A percentile compares a stretch with the other conserved stretches of the same genome.
Conservation (phyloP, 768 basidiomycete genomes). For the Rhizopogon sp. region DNA sequence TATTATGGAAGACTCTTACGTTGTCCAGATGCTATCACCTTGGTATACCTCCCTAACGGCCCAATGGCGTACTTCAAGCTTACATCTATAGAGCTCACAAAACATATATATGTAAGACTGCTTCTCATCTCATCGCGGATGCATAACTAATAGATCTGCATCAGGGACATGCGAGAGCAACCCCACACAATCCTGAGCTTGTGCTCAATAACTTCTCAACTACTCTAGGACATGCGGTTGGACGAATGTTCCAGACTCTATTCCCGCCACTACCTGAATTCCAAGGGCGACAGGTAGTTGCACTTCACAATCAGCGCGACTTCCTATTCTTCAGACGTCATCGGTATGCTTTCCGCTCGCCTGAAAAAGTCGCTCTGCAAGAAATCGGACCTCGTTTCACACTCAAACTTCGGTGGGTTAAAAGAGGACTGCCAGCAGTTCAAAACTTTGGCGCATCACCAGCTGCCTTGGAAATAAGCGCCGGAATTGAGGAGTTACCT, state of each 20-base stretch:
- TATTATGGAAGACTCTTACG: slow-evolving; percentile 4
- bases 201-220: slow-evolving; percentile 95
- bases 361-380: slow-evolving; percentile 88
- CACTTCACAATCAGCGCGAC: slow-evolving; percentile 95
- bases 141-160: slow-evolving; percentile 5
- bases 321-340: slow-evolving; percentile 97
- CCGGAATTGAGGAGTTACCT: slow-evolving; percentile 29
- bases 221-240: slow-evolving; percentile 87
- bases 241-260: slow-evolving; percentile 92
- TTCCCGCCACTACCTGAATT: slow-evolving; percentile 96
- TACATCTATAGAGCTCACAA: slow-evolving; percentile 79
- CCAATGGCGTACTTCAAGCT: slow-evolving; percentile 96
- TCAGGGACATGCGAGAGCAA: slow-evolving; percentile 89
- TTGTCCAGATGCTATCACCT: slow-evolving; percentile 79
- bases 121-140: neutral
- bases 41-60: slow-evolving; percentile 86
- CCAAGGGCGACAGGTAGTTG: slow-evolving; percentile 94
- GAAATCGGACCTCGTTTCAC: slow-evolving; percentile 99
- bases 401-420: slow-evolving; percentile 84
- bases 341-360: slow-evolving; percentile 90
- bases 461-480: slow-evolving; percentile 50
- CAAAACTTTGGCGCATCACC: slow-evolving; percentile 61
- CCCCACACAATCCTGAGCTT: slow-evolving; percentile 91
- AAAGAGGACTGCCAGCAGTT: slow-evolving; percentile 84
- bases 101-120: slow-evolving; percentile 72